Percentiles rank a stretch among this genome's conserved stretches.
Evolutionary conservation across 192 early-diverging fungal genomes (phyloP).

Genomic region (Dispira simplex): DNA sequence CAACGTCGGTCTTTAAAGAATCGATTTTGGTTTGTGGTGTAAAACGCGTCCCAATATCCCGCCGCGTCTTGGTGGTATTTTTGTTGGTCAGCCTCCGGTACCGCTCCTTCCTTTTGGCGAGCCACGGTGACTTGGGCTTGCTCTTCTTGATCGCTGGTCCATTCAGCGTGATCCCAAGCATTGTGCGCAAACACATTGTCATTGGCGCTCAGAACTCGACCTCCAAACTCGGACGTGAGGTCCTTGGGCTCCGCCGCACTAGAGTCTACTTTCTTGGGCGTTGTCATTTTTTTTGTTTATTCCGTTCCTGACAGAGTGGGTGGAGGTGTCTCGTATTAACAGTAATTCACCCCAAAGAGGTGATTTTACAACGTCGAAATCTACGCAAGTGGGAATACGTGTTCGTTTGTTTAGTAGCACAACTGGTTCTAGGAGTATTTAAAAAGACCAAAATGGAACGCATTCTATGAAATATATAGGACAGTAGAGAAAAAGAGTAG

Average conservation of each 20-base stretch:
- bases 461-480: too few relatives aligned
- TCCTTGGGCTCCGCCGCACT: not conserved
- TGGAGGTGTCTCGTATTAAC: too few relatives aligned
- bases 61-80: slow-evolving; percentile 37
- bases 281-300: not conserved
- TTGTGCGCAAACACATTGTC: slow-evolving; percentile 76
- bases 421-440: not conserved
- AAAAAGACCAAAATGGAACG: too few relatives aligned
- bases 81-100: slow-evolving; percentile 27
- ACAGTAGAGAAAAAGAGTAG: too few relatives aligned
- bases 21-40: slow-evolving; percentile 57
- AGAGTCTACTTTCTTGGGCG: not conserved
- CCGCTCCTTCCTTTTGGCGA: slow-evolving; percentile 51
- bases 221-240: slow-evolving; percentile 41
- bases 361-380: too few relatives aligned
- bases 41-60: slow-evolving; percentile 59
- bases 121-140: slow-evolving; percentile 61
- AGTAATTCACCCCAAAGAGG: too few relatives aligned
- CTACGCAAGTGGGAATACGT: not conserved
- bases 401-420: not conserved
- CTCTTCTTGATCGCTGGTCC: slow-evolving; percentile 67
- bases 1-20: slow-evolving; percentile 99
- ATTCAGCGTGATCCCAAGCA: slow-evolving; percentile 95
- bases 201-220: slow-evolving; percentile 53
- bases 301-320: not conserved